phyloP scores from a whole-genome alignment of 2,329 filamentous ascomycete species.

The Rachicladosporium sp. region DNA sequence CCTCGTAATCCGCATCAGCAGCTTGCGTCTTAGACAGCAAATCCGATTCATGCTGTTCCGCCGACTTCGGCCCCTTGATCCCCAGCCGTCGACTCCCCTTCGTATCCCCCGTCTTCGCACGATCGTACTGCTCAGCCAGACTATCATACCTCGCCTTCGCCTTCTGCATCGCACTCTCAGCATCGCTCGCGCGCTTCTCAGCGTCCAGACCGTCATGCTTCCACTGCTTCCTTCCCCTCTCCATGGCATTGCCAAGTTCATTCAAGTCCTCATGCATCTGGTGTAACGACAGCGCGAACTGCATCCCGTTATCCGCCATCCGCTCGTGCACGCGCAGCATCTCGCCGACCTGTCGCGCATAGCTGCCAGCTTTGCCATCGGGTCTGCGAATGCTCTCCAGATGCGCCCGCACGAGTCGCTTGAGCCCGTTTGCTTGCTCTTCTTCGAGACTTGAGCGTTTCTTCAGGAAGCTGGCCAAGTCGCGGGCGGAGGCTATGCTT shows the following conservation, averaged over 20 bases:
- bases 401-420: conserved; percentile 68
- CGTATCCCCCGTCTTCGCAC: conserved; percentile 75
- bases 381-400: conserved; percentile 63
- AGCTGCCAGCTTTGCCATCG: conserved; percentile 74
- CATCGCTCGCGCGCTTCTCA: conserved; percentile 75
- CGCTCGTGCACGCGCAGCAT: conserved; percentile 79
- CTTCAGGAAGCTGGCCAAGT: conserved; percentile 87
- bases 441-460: conserved; percentile 81
- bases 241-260: conserved; percentile 69
- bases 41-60: conserved; percentile 86
- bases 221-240: conserved; percentile 83
- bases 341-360: conserved; percentile 68
- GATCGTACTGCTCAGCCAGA: conserved; percentile 86
- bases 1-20: conserved; percentile 75
- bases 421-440: conserved; percentile 76
- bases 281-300: conserved; percentile 78
- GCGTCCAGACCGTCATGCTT: conserved; percentile 77
- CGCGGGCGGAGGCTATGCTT: conserved; percentile 53
- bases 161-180: conserved; percentile 79
- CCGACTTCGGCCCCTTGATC: conserved; percentile 82
- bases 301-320: conserved; percentile 85
- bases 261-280: conserved; percentile 91
- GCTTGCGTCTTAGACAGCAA: conserved; percentile 73
- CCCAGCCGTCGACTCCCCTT: conserved; percentile 71
- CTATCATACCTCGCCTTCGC: conserved; percentile 88